Evolutionary conservation across 1,284 basidiomycete genomes (phyloP).

Genomic region (Apiotrichum montevideense): DNA sequence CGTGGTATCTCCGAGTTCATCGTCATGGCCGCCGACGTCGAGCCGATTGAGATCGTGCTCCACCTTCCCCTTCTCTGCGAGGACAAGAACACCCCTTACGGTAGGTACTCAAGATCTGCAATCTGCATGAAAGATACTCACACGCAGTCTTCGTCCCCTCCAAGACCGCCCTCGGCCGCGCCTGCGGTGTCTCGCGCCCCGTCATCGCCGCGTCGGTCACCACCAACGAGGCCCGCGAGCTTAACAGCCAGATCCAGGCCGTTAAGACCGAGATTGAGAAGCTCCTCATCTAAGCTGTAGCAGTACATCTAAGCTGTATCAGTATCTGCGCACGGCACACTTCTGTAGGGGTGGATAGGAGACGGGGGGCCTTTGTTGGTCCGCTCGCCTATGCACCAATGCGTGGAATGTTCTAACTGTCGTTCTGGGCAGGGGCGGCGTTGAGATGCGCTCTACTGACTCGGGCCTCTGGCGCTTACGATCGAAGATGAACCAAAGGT

Average conservation of each 20-base stretch:
- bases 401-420: background rate
- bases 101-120: conserved; percentile 38
- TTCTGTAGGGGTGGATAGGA: background rate
- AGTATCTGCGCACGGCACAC: background rate
- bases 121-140: too few relatives aligned
- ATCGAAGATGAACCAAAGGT: too few relatives aligned
- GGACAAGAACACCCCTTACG: conserved; percentile 98
- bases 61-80: conserved; percentile 97
- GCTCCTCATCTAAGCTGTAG: conserved; percentile 52
- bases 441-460: conserved; percentile 3
- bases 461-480: background rate
- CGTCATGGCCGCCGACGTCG: conserved; percentile 93
- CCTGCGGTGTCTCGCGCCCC: conserved; percentile 90
- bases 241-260: conserved; percentile 81
- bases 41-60: conserved; percentile 73
- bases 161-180: conserved; percentile 66
- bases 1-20: conserved; percentile 99
- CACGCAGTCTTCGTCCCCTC: conserved; percentile 2
- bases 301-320: conserved; percentile 42
- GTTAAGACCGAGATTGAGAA: conserved; percentile 87
- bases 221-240: conserved; percentile 89
- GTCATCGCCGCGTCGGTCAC: conserved; percentile 95
- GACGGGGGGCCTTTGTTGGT: conserved; percentile 9
- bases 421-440: background rate
- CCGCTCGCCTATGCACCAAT: conserved; percentile 7